Base-by-base conservation (phyloP, 257 asterid species). In the Lycium barbarum region DNA sequence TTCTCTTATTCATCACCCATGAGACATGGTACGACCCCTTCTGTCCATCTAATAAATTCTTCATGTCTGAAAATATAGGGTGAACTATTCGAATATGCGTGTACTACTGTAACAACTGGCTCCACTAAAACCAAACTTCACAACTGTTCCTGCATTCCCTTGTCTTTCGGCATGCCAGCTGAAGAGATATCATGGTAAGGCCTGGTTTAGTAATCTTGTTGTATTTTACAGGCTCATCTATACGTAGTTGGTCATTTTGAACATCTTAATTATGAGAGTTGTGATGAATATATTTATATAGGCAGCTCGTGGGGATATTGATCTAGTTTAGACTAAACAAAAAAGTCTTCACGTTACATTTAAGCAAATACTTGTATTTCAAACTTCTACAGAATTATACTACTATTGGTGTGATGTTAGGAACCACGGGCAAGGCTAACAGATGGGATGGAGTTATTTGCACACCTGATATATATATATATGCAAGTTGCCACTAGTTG, bases 1-100 rank as follows among this genome's bases (percentile, higher is more conserved):
- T 74, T 43, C 81, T 49, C 62, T 45, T 73, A 66, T 36, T 68
- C 76, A 68, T 68, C 76, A 33, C 73, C 17, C 40, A 73, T 73
- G 81, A 73, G 61, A 47, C n/a, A 73, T 73, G 81, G 81, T 47
- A 73, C n/a, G 0, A 73, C 3, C 15, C 0, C 17, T 47, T 73
- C 57, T 73, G n/a, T 20, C 80, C 80, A 73, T 73, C 45, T 20
- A 45, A 20, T 47, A n/a, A 2, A 11, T 45, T 40, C 45, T 72
- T 11, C 58, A 20, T 5, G 80, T 11, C n/a, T 45, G 1, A 11
- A 71, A 45, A 45, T 45, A 73, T 5, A 72, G 20, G 4, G 57
- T 43, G 80, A 72, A 43, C 79, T 71, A 45, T 72, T 57, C 38
- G 9, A 72, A 45, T 17, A 45, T 6, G 11, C 33, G 33, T 10